Base-by-base conservation (phyloP, 805 yeast genomes). In the Metschnikowia aberdeeniae region DNA sequence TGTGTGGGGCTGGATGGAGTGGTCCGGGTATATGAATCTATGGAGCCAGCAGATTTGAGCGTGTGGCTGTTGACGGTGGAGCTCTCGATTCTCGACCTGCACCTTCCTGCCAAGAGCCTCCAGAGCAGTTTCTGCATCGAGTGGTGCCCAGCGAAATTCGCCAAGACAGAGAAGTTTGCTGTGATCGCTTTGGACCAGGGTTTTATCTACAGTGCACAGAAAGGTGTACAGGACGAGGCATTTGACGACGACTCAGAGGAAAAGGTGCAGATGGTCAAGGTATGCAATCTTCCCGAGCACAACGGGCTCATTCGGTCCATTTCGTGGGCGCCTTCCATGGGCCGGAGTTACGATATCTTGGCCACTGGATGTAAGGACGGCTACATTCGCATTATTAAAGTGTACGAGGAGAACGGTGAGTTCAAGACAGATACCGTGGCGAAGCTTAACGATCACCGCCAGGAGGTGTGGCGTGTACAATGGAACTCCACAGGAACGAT, bases 321-420 rank as follows among this genome's bases (percentile, higher is more conserved):
- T 5, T 76, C 90, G 27, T 92, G 99, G 99, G 98, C 98, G 0
- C 97, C 98, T 3, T 81, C 95, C 0, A 87, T 90, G 84, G 98
- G 98, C 2, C 73, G 96, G 54, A 81, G 84, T 51, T 87, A 80
- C 61, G 96, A 92, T 56, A 69, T 90, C 39, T 73, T 93, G 35
- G 98, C 99, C 0, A 92, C 98, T 0, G 98, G 95, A 5, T 89
- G 96, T 61, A 89, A 89, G 62, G 99, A 93, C 62, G 99, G 98
- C 1, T 80, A 73, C 57, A 89, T 93, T 9, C 77, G 98, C 43
- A 83, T 93, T 3, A 92, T 84, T 73, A 87, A 86, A 62, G 71
- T 89, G 5, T 70, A 72, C 4, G 89, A 83, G 48, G 51, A 57
- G 13, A 32, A 43, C 42, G 55, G 56, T 44, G 57, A 57, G 41